phyloP scores from a whole-genome alignment of 1,284 basidiomycete genomes.

The Rhodotorula sp. region DNA sequence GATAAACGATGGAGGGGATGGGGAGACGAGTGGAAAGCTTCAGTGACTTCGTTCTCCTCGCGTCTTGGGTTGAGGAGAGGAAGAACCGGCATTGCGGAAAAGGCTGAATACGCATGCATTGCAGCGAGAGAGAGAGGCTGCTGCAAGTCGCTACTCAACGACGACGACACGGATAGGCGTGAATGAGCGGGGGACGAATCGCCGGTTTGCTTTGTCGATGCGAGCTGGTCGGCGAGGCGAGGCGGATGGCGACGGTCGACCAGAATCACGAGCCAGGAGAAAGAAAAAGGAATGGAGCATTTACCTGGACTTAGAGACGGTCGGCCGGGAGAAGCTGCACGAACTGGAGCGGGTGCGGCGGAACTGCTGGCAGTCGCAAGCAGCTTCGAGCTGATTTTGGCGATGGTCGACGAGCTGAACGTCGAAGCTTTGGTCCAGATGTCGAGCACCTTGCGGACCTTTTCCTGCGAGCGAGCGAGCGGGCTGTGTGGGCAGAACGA shows the following conservation, averaged over 20 bases:
- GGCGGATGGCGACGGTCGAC: neutral
- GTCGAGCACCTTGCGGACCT: conserved; percentile 88
- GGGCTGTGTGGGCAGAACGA: neutral
- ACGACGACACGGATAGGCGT: neutral
- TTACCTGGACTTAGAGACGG: conserved; percentile 25
- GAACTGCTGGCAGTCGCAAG: conserved; percentile 5
- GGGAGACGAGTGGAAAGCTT: neutral
- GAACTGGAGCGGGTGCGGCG: neutral
- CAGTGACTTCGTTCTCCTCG: neutral
- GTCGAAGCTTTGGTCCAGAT: conserved; percentile 87
- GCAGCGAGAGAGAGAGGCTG: neutral
- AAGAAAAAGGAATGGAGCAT: no score
- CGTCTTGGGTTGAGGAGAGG: no score
- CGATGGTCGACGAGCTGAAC: conserved; percentile 68
- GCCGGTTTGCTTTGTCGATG: no score
- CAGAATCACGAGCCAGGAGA: neutral
- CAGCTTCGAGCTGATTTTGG: conserved; percentile 27
- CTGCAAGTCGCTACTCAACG: conserved; percentile 14
- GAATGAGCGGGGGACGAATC: no score
- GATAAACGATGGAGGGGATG: neutral
- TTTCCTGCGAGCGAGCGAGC: conserved; percentile 65
- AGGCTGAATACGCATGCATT: conserved; percentile 17
- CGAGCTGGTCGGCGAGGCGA: neutral
- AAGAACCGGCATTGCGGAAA: neutral
- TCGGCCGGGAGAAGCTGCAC: neutral